Evolutionary conservation across 768 basidiomycete genomes (phyloP).

Genomic region (Mycena galericulata): DNA sequence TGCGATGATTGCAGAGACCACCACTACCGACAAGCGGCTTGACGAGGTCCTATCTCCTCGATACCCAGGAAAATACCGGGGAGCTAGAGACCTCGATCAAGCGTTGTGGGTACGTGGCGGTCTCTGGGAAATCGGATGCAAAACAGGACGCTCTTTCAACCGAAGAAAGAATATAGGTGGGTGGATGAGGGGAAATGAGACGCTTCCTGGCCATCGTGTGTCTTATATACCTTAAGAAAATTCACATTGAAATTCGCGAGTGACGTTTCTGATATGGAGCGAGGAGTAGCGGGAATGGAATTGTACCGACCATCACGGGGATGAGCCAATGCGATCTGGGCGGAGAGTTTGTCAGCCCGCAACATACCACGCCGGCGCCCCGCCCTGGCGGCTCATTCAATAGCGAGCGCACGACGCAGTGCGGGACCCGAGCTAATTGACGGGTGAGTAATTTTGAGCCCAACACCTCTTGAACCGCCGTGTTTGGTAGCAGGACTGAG

Average conservation of each 20-base stretch:
- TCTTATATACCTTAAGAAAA: slow-evolving; percentile 7
- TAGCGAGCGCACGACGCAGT: not conserved
- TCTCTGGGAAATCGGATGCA: slow-evolving; percentile 5
- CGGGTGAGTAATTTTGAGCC: too few relatives aligned
- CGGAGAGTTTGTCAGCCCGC: slow-evolving; percentile 28
- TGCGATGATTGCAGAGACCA: too few relatives aligned
- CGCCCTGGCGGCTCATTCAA: not conserved
- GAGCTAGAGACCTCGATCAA: slow-evolving; percentile 26
- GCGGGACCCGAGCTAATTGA: not conserved
- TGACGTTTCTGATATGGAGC: slow-evolving; percentile 21
- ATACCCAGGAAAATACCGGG: not conserved
- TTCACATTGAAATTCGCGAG: slow-evolving; percentile 20
- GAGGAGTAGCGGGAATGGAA: slow-evolving; percentile 20
- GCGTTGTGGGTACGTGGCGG: slow-evolving; percentile 31
- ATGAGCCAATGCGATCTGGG: slow-evolving; percentile 12
- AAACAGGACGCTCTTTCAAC: not conserved
- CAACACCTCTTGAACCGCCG: not conserved
- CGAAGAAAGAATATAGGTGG: not conserved
- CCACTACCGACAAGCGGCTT: slow-evolving; percentile 38
- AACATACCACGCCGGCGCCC: not conserved
- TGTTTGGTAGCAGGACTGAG: too few relatives aligned
- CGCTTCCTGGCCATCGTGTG: not conserved
- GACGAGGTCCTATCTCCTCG: slow-evolving; percentile 21
- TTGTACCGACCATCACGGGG: slow-evolving; percentile 31
- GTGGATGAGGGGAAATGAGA: not conserved